Conservation (phyloP, 1,284 basidiomycete genomes). For the Papiliotrema nemorosa region DNA sequence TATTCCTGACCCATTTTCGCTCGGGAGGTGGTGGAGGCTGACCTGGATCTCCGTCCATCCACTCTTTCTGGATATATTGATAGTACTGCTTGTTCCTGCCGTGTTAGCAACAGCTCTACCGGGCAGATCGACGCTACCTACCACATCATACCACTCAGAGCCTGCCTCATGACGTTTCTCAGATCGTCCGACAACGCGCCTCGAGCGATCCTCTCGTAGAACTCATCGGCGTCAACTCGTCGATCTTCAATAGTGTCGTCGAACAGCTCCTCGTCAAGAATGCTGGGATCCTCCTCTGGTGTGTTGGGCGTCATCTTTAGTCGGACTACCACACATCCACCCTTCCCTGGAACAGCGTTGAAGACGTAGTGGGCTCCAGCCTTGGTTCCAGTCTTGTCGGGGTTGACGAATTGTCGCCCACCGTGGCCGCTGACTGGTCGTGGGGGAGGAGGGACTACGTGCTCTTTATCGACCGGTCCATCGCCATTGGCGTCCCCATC, state of each 20-base stretch:
- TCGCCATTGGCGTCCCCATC: slow-evolving; percentile 4
- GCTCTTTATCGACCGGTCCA: slow-evolving; percentile 48
- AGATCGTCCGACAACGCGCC: slow-evolving; percentile 87
- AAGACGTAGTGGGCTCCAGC: slow-evolving; percentile 88
- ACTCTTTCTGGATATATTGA: slow-evolving; percentile 91
- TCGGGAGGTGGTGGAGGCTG: slow-evolving; percentile 92
- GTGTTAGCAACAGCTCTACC: not conserved
- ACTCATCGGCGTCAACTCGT: slow-evolving; percentile 89
- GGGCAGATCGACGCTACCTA: slow-evolving; percentile 19
- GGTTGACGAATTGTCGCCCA: slow-evolving; percentile 68
- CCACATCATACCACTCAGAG: slow-evolving; percentile 98
- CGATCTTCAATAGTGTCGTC: slow-evolving; percentile 86
- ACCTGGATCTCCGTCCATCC: slow-evolving; percentile 90
- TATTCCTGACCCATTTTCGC: slow-evolving; percentile 80
- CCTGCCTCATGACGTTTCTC: slow-evolving; percentile 94
- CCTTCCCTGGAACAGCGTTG: slow-evolving; percentile 76
- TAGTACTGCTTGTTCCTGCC: slow-evolving; percentile 89
- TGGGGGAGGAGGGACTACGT: slow-evolving; percentile 45
- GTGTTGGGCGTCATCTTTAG: slow-evolving; percentile 82
- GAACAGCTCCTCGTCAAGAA: slow-evolving; percentile 85
- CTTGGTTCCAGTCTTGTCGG: slow-evolving; percentile 84
- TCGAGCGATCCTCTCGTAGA: slow-evolving; percentile 75
- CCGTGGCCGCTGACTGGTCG: slow-evolving; percentile 27
- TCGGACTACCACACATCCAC: slow-evolving; percentile 92
- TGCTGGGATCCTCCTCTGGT: slow-evolving; percentile 67